Evolutionary conservation across 2,329 filamentous ascomycete genomes (phyloP).

Genomic region (Phyllosticta capitalensis): DNA sequence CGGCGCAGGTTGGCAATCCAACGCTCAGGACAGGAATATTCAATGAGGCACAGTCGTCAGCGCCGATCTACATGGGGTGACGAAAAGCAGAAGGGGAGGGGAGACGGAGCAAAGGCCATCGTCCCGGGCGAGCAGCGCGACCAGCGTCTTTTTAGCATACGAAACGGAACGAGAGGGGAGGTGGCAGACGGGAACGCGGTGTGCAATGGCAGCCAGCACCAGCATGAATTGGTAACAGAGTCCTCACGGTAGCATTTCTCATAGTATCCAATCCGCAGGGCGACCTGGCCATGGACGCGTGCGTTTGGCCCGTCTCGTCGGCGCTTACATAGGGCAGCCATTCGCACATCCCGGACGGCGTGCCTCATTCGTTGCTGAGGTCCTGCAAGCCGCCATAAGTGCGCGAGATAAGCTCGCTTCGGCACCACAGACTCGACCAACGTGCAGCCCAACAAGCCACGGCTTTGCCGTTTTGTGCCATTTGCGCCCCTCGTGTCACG

Average conservation of each 20-base stretch:
- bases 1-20: background rate
- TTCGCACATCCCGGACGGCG: constrained; percentile 15
- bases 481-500: constrained; percentile 4
- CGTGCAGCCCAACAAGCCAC: constrained; percentile 17
- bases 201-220: background rate
- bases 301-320: constrained; percentile 18
- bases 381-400: constrained; percentile 16
- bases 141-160: constrained; percentile 8
- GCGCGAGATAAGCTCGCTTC: constrained; percentile 17
- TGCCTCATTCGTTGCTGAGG: constrained; percentile 20
- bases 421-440: constrained; percentile 16
- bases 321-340: constrained; percentile 26
- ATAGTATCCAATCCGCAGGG: constrained; percentile 20
- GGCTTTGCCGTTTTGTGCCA: constrained; percentile 9
- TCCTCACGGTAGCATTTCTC: background rate
- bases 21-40: constrained; percentile 4
- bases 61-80: constrained; percentile 10
- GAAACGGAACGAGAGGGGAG: background rate
- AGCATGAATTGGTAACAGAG: background rate
- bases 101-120: background rate
- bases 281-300: constrained; percentile 15
- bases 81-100: background rate
- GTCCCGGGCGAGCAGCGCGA: constrained; percentile 6
- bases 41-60: background rate
- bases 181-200: background rate